These are phyloP conservation scores for Sanghuangporus weigelae DNA, from an alignment of 1,284 basidiomycete genomes.

Conservation along the genomic window DNA sequence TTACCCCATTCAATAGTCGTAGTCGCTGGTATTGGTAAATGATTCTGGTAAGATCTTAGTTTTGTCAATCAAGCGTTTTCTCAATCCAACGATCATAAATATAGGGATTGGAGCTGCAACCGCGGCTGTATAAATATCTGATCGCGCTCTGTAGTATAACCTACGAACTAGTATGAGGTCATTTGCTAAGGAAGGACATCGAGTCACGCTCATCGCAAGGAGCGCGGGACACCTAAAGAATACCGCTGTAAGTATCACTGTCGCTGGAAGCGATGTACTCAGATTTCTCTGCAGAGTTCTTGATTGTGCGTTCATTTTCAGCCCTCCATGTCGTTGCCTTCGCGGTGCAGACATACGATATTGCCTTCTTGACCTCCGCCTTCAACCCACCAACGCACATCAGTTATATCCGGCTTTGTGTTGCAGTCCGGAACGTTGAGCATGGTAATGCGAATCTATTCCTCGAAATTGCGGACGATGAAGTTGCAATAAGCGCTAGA, in stretches of 20 bases:
- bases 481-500: conserved; percentile 16
- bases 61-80: neutral
- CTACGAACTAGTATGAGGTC: conserved; percentile 1
- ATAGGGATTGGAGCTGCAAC: conserved; percentile 11
- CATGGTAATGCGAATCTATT: conserved; percentile 26
- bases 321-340: conserved; percentile 22
- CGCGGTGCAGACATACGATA: conserved; percentile 23
- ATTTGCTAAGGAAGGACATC: conserved; percentile 22
- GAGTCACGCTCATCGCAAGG: conserved; percentile 28
- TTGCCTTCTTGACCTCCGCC: conserved; percentile 19
- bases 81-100: neutral
- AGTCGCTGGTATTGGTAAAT: conserved; percentile 13
- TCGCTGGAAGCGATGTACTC: conserved; percentile 22
- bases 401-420: conserved; percentile 24
- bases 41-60: conserved; percentile 6
- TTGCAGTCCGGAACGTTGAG: conserved; percentile 25
- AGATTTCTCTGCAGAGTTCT: neutral
- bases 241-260: conserved; percentile 22
- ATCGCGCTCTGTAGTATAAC: neutral
- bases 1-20: conserved; percentile 5
- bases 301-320: neutral
- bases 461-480: conserved; percentile 25
- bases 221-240: conserved; percentile 22
- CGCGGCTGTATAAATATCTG: conserved; percentile 10
- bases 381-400: conserved; percentile 23